Percentiles rank a stretch among this genome's conserved stretches.
Conservation (phyloP, 176 grass and related monocot genomes). For the Secale cereale region DNA sequence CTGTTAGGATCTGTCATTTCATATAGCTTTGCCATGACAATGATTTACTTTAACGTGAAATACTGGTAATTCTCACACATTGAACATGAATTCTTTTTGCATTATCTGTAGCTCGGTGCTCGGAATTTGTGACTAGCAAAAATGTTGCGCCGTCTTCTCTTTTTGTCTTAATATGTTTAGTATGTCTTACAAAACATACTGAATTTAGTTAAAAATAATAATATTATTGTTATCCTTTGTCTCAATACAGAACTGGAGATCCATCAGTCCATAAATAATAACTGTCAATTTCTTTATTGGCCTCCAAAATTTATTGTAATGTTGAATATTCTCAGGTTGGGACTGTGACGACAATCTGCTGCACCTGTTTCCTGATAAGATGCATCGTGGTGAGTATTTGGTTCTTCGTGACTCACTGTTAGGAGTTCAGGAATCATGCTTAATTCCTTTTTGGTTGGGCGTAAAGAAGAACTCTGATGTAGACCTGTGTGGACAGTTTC, state of each 20-base stretch:
- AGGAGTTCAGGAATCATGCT: not conserved
- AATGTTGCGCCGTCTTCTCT: not conserved
- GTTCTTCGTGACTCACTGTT: not conserved
- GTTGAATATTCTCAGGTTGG: conserved; percentile 58
- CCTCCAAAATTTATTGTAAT: conserved; percentile 7
- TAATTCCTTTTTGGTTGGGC: conserved; percentile 7
- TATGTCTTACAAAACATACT: not conserved
- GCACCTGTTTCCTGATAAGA: conserved; percentile 92
- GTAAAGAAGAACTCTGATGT: conserved; percentile 26
- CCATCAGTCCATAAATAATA: not conserved
- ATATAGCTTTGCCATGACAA: not conserved
- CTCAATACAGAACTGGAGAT: not conserved
- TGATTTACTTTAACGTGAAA: not conserved
- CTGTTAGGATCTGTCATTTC: not conserved
- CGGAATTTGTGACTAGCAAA: not conserved
- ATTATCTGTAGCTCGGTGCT: not conserved
- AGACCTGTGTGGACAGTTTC: conserved; percentile 22
- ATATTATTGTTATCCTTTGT: not conserved
- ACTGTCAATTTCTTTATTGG: not conserved
- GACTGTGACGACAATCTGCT: conserved; percentile 85
- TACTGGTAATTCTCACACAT: not conserved
- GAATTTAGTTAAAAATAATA: too few relatives aligned
- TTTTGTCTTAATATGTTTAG: not conserved
- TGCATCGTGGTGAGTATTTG: conserved; percentile 78
- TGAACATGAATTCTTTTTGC: not conserved